phyloP scores from a whole-genome alignment of 257 asterid species.

The Capsicum baccatum region DNA sequence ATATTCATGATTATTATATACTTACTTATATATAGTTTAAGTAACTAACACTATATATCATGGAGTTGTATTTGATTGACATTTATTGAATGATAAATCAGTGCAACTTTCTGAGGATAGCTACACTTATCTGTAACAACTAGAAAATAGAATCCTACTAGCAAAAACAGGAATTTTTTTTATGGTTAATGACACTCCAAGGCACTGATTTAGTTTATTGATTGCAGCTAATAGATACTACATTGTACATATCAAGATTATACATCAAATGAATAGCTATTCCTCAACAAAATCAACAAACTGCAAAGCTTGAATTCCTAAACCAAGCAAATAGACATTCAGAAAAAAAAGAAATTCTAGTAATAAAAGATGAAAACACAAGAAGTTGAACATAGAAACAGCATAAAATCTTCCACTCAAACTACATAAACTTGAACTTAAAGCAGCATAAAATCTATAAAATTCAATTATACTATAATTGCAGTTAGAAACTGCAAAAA shows the following conservation, averaged over 20 bases:
- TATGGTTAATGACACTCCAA: not conserved
- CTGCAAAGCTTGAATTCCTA: not conserved
- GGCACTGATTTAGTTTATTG: constrained; percentile 7
- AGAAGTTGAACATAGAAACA: not conserved
- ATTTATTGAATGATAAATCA: not conserved
- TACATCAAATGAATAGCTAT: not conserved
- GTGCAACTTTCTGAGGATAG: not conserved
- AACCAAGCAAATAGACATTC: not conserved
- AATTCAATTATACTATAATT: not conserved
- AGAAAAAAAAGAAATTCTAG: not conserved
- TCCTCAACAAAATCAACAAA: constrained; percentile 5
- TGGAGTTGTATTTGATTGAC: not conserved
- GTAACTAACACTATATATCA: not conserved
- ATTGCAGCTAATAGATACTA: not conserved
- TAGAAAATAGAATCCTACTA: not conserved
- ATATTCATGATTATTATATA: not conserved
- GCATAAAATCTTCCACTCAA: not conserved
- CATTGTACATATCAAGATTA: not conserved
- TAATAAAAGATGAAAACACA: constrained; percentile 1
- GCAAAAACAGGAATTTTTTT: not conserved
- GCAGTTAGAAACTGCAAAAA: too few relatives aligned
- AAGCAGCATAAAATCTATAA: not conserved
- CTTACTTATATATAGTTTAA: not conserved
- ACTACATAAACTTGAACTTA: not conserved
- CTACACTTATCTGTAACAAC: not conserved